Conservation (phyloP, 306 rosid genomes). For the Cucurbita maxima region DNA sequence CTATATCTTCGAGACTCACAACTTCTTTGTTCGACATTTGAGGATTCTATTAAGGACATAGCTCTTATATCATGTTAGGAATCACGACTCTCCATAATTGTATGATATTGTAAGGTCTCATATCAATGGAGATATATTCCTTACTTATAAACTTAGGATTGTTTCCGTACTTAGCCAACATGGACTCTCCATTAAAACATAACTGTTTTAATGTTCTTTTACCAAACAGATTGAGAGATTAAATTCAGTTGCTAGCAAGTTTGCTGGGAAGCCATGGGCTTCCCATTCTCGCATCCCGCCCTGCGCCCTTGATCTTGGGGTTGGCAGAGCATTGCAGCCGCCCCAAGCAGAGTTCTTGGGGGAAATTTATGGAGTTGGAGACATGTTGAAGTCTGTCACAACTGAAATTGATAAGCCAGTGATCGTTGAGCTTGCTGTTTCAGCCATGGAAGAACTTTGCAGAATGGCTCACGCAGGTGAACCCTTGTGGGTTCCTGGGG, state of each 20-base stretch:
- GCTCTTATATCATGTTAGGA: too few relatives aligned
- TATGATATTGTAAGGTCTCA: too few relatives aligned
- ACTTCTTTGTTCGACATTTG: too few relatives aligned
- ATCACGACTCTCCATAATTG: too few relatives aligned
- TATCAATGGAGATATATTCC: too few relatives aligned
- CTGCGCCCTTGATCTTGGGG: background rate
- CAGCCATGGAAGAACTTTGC: slow-evolving; percentile 35
- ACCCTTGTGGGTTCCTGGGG: slow-evolving; percentile 38
- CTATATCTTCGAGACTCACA: too few relatives aligned
- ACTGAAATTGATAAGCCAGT: slow-evolving; percentile 31
- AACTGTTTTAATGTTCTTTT: too few relatives aligned
- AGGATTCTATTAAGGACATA: too few relatives aligned
- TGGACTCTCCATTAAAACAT: too few relatives aligned
- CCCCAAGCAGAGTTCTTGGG: background rate
- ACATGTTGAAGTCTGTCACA: slow-evolving; percentile 5
- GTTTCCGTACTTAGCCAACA: too few relatives aligned
- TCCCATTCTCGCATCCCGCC: background rate
- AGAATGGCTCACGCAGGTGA: slow-evolving; percentile 36
- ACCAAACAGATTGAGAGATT: background rate
- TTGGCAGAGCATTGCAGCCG: background rate
- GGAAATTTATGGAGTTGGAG: slow-evolving; percentile 2
- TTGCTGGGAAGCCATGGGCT: background rate
- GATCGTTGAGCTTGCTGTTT: slow-evolving; percentile 45
- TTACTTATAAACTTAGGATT: too few relatives aligned
- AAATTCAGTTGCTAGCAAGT: background rate